A percentile compares a stretch with the other conserved stretches of the same genome.
Evolutionary conservation across 2,329 filamentous ascomycete genomes (phyloP).

Genomic region (Trichoderma sp.): DNA sequence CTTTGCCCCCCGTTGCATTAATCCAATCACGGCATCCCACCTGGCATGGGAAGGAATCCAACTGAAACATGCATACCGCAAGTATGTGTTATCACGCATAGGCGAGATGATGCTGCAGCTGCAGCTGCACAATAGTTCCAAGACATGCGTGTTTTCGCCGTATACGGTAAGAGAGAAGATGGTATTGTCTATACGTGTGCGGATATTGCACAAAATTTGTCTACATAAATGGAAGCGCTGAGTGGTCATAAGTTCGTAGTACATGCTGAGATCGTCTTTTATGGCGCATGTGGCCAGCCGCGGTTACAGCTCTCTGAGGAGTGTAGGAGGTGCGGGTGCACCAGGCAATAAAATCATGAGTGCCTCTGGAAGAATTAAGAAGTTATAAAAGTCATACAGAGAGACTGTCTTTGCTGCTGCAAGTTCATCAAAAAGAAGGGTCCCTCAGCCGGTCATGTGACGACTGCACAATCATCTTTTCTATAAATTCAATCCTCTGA

Average conservation of each 20-base stretch:
- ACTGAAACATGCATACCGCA: slow-evolving; percentile 19
- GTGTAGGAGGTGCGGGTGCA: not conserved
- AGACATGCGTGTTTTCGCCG: not conserved
- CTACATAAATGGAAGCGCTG: not conserved
- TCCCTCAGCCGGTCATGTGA: slow-evolving; percentile 25
- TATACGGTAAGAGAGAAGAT: not conserved
- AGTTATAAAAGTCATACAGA: not conserved
- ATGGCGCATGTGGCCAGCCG: not conserved
- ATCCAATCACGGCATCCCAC: slow-evolving; percentile 21
- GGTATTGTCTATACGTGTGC: not conserved
- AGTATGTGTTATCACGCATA: slow-evolving; percentile 1
- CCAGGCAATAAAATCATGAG: not conserved
- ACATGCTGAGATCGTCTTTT: not conserved
- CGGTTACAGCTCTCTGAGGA: not conserved
- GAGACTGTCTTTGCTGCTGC: not conserved
- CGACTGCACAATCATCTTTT: slow-evolving; percentile 29
- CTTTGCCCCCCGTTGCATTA: slow-evolving; percentile 1
- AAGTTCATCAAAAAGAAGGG: slow-evolving; percentile 9
- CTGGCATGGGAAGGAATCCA: slow-evolving; percentile 8
- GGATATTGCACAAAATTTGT: not conserved
- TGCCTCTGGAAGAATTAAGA: not conserved
- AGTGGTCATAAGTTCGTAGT: not conserved
- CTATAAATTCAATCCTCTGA: slow-evolving; percentile 38
- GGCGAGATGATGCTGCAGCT: slow-evolving; percentile 10
- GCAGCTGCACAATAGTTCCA: slow-evolving; percentile 6